Evolutionary conservation across 164 flowering plant species (phyloP).

Genomic region (Aristolochia californica): DNA sequence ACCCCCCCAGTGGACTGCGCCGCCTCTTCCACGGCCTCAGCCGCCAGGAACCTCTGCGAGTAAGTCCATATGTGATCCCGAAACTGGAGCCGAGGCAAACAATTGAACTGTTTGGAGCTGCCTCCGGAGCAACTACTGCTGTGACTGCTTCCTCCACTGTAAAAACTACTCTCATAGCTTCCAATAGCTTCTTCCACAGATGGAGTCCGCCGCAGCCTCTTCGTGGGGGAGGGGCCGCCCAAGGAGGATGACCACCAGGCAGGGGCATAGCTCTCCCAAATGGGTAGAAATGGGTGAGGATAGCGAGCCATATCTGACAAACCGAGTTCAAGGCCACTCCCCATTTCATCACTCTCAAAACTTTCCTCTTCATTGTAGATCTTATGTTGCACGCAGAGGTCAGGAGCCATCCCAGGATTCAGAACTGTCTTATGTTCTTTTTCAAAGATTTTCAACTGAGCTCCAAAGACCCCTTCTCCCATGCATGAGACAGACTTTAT

Average conservation of each 20-base stretch:
- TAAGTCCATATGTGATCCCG: constrained; percentile 44
- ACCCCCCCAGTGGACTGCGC: constrained; percentile 13
- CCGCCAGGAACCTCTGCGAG: constrained; percentile 31
- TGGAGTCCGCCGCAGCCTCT: constrained; percentile 9
- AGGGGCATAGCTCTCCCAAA: constrained; percentile 5
- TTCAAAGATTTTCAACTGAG: constrained; percentile 14
- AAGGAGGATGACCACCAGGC: constrained; percentile 6
- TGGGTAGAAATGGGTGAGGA: constrained; percentile 13
- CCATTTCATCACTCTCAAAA: constrained; percentile 1
- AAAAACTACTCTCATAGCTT: constrained; percentile 6
- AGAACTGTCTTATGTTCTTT: background rate
- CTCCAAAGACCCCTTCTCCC: constrained; percentile 1
- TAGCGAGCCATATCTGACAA: constrained; percentile 15
- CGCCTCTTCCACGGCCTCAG: constrained; percentile 42
- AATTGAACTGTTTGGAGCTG: constrained; percentile 12
- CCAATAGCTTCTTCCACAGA: constrained; percentile 20
- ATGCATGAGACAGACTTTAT: background rate
- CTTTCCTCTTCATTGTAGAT: constrained; percentile 6
- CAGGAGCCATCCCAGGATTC: constrained; percentile 10
- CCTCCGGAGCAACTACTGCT: constrained; percentile 1
- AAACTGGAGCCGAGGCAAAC: constrained; percentile 27
- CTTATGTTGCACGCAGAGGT: constrained; percentile 3
- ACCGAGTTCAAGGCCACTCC: constrained; percentile 8
- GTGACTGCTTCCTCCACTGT: constrained; percentile 5
- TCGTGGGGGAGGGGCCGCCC: constrained; percentile 7